A percentile compares a stretch with the other conserved stretches of the same genome.
These are phyloP conservation scores for Aspergillus tamarii DNA, from an alignment of 2,329 filamentous ascomycete species.

Conservation along the genomic window DNA sequence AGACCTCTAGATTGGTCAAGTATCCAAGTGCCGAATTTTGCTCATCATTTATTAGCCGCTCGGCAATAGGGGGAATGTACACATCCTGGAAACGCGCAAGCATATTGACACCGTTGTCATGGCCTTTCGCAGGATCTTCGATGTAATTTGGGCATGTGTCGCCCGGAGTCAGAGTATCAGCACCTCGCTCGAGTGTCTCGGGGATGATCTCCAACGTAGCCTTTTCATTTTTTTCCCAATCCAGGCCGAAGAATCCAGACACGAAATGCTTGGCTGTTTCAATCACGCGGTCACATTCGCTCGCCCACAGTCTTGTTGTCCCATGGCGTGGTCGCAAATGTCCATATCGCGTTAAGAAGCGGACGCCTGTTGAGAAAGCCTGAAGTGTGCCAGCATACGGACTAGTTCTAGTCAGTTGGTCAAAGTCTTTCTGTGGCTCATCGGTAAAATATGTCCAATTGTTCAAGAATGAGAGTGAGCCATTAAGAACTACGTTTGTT, in stretches of 20 bases:
- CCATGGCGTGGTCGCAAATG: slow-evolving; percentile 44
- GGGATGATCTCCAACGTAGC: slow-evolving; percentile 57
- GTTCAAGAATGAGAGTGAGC: slow-evolving; percentile 58
- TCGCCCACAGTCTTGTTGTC: slow-evolving; percentile 57
- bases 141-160: slow-evolving; percentile 46
- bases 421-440: slow-evolving; percentile 49
- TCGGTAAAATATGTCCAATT: slow-evolving; percentile 59
- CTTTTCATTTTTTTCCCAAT: slow-evolving; percentile 43
- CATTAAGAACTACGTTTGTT: slow-evolving; percentile 47
- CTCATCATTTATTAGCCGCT: slow-evolving; percentile 41
- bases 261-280: slow-evolving; percentile 61
- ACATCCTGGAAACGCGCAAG: slow-evolving; percentile 51
- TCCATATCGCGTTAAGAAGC: slow-evolving; percentile 57
- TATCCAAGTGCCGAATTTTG: slow-evolving; percentile 39
- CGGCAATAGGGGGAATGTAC: slow-evolving; percentile 52
- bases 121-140: slow-evolving; percentile 46
- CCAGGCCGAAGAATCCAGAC: slow-evolving; percentile 57
- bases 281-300: slow-evolving; percentile 57
- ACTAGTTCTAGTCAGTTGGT: slow-evolving; percentile 59
- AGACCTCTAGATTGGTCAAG: slow-evolving; percentile 54
- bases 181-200: slow-evolving; percentile 54
- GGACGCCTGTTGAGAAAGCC: slow-evolving; percentile 58
- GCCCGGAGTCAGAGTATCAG: slow-evolving; percentile 61
- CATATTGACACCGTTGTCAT: slow-evolving; percentile 54
- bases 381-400: slow-evolving; percentile 60